Evolutionary conservation across 2,329 filamentous ascomycete genomes (phyloP), one percentile per base, ranked within the genome.

Genomic region (Colletotrichum incanum): DNA sequence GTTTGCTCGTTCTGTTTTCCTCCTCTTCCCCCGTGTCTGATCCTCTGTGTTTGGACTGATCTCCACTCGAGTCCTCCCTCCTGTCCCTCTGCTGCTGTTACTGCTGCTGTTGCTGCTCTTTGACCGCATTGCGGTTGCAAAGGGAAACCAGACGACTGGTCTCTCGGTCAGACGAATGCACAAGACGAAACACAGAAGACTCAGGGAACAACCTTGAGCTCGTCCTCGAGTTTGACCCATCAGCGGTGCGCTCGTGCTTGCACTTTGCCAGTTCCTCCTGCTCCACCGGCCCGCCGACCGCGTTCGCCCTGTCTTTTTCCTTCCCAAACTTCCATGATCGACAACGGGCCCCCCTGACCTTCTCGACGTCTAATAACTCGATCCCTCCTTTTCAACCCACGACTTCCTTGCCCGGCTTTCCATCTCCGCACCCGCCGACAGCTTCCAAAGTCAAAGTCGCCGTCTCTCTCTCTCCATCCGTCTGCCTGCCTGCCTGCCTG

Each of bases 101-200:
- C 50, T 41, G 16, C 31, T 43, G 26, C 20, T 31, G 3, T 23
- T 60, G 23, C 49, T 49, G n/a, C 64, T 56, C 70, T 72, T 52
- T 60, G 54, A 69, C 70, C 52, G 31, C 45, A 50, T 47, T 63
- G 65, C 55, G 59, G 58, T 61, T 43, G 52, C 39, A 52, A 37
- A 50, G 18, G n/a, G 31, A 66, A 63, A 67, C 56, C 55, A 62
- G 58, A 73, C 66, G 67, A 73, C 61, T 66, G 55, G 55, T 11
- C 67, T n/a, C 26, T 62, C 67, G 65, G 70, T 70, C 70, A 65
- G 70, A 72, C 70, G 70, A 72, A 65, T 54, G 50, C 54, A n/a
- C 47, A 55, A 54, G 54, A 69, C 70, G 70, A 72, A 72, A 72
- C 70, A 72, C 56, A 70, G 52, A 55, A 72, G 59, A 31, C 55